Base-by-base conservation (phyloP, 345 rosid genomes). In the Raphanus raphanistrum region DNA sequence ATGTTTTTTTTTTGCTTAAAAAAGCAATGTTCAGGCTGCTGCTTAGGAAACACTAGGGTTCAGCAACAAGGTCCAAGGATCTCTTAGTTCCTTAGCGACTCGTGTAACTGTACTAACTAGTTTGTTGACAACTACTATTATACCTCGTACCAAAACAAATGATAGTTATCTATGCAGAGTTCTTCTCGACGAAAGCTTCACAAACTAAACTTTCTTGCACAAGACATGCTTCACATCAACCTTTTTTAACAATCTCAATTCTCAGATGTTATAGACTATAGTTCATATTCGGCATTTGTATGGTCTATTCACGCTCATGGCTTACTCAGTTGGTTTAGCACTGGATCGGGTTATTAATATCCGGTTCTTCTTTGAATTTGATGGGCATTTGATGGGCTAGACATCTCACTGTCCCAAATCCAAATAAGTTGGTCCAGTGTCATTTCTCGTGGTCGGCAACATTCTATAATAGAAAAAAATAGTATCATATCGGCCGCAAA, bases 11-110 rank as follows among this genome's bases (percentile, higher is more conserved):
- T n/a, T n/a, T n/a, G n/a, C n/a, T n/a, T n/a, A n/a, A n/a, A 88
- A 87, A 27, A 90, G 87, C 76, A 86, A 81, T 17, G 85, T 80
- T 52, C 85, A 86, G 62, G 35, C 84, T 70, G 80, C 76, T 29
- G 81, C 74, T 29, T 89, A 84, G 41, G 17, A 36, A 27, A 57
- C 25, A 4, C 68, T 5, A 55, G 13, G 48, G 16, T 31, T 70
- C 55, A 61, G n/a, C 33, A 36, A 64, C 29, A 43, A n/a, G n/a
- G n/a, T n/a, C n/a, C n/a, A n/a, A 68, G 0, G 62, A 45, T 68
- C 41, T 68, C 36, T 10, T 69, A 12, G 16, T 17, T 41, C 4
- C 35, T 43, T 43, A 63, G 45, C 41, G 69, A 71, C 69, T 76
- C 6, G 3, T 68, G 63, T 78, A 77, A 65, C 16, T 67, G 50